Base-by-base conservation (phyloP, 2,329 filamentous ascomycete species). In the Tolypocladium endophyticum region DNA sequence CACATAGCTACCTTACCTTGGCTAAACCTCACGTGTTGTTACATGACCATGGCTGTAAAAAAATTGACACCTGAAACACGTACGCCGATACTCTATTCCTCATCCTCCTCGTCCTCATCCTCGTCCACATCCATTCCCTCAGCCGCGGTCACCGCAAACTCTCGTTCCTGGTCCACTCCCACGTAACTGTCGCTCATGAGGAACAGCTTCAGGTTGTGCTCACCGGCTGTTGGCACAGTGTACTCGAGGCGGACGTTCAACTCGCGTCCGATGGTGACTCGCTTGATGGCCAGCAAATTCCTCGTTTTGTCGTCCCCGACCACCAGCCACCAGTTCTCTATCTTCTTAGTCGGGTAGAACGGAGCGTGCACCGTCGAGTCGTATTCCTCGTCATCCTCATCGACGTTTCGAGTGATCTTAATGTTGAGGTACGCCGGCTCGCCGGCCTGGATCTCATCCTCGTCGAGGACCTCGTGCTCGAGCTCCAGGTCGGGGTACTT, bases 311-410 rank as follows among this genome's bases (percentile, higher is more conserved):
- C 92, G 67, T 97, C 92, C 36, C 92, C 93, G 39, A 99, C 90
- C 25, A 99, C 90, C 59, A 99, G 78, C 94, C 94, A 99, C 92
- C 92, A 99, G 71, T 94, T 96, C 81, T 99, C 94, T 78, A 90
- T 88, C 81, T 99, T 99, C 73, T 88, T 88, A 56, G 74, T 80
- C 0, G 94, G 92, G 72, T 94, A 99, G 80, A 97, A 99, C 0
- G 94, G 94, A 57, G 93, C 92, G 71, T 97, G 92, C 2, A 97
- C 95, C 1, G 87, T 87, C 2, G 88, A 84, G 71, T 97, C 91
- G 20, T 89, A 83, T 64, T 90, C 87, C 14, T 83, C 79, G 16
- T 79, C 78, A 58, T 85, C 84, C 58, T 87, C 84, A n/a, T 86
- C 87, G 6, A 93, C 77, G 68, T 96, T 92, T 38, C 94, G 88